Conservation (phyloP, 331 rosid genomes). For the Spiraea crenata region DNA sequence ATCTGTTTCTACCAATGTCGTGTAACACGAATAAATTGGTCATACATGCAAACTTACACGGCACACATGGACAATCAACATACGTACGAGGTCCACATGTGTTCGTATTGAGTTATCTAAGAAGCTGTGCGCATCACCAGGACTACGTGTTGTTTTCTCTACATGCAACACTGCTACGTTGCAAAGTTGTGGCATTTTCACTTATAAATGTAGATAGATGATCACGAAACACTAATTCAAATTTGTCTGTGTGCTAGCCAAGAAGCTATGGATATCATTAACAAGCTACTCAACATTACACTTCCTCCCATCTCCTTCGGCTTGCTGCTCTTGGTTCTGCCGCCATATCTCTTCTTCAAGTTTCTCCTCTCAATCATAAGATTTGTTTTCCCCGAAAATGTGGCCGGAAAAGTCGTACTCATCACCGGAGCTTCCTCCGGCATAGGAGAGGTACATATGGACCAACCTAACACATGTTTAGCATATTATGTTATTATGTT, state of each 20-base stretch:
- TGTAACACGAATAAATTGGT: no score
- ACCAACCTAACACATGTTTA: no score
- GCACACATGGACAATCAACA: no score
- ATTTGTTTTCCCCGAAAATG: constrained; percentile 32
- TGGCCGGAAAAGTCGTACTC: constrained; percentile 49
- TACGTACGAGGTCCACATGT: no score
- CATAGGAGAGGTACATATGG: constrained; percentile 41
- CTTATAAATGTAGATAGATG: no score
- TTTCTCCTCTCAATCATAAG: constrained; percentile 13
- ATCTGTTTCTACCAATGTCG: no score
- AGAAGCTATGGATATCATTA: constrained; percentile 28
- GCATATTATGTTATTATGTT: no score
- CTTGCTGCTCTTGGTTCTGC: constrained; percentile 29
- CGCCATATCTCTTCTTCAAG: constrained; percentile 28
- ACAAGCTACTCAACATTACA: constrained; percentile 25
- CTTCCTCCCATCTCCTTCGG: constrained; percentile 30
- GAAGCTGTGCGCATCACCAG: background rate
- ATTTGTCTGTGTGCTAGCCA: background rate
- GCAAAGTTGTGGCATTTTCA: background rate
- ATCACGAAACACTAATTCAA: background rate
- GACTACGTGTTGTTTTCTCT: constrained; percentile 31
- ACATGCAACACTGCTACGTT: constrained; percentile 38
- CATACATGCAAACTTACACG: no score
- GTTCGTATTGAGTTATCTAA: background rate
- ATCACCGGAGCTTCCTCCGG: constrained; percentile 49